Evolutionary conservation across 2,329 filamentous ascomycete genomes (phyloP), one percentile per base, ranked within the genome.

Genomic region (Pezicula neosporulosa): DNA sequence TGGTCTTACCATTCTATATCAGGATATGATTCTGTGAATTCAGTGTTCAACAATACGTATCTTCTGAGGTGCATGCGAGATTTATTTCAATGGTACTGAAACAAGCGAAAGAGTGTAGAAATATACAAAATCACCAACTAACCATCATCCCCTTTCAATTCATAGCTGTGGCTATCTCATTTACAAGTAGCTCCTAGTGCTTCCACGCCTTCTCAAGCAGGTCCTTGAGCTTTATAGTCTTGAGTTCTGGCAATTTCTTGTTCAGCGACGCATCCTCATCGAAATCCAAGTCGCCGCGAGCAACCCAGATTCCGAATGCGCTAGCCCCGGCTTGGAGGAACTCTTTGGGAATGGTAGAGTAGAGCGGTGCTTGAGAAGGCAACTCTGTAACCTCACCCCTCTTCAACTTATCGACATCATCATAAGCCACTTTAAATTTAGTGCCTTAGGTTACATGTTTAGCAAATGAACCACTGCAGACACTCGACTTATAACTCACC

Each of bases 381-480:
- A 67, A 49, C 43, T 65, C 42, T 28, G 53, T 41, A 19, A 48
- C 39, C 41, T 58, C 15, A n/a, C 46, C 46, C 2, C 4, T 48
- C 51, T 49, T 43, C 41, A 54, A 47, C 41, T 58, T 63, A 50
- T 64, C 59, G 53, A 60, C 44, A 54, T 50, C 30, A 54, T 54
- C 61, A 58, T 63, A 64, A 45, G 55, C 52, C 55, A 64, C 59
- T 43, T 52, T 56, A 44, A 63, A 65, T 38, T 55, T 52, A 38
- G 49, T 36, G n/a, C n/a, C n/a, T n/a, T n/a, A n/a, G n/a, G n/a
- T n/a, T n/a, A n/a, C n/a, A n/a, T n/a, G n/a, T n/a, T n/a, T n/a
- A n/a, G n/a, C n/a, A n/a, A n/a, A n/a, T n/a, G n/a, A n/a, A n/a
- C n/a, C n/a, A n/a, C n/a, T n/a, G n/a, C n/a, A n/a, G n/a, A n/a